Conservation (phyloP, 2,329 filamentous ascomycete species). For the Talaromyces sp. region DNA sequence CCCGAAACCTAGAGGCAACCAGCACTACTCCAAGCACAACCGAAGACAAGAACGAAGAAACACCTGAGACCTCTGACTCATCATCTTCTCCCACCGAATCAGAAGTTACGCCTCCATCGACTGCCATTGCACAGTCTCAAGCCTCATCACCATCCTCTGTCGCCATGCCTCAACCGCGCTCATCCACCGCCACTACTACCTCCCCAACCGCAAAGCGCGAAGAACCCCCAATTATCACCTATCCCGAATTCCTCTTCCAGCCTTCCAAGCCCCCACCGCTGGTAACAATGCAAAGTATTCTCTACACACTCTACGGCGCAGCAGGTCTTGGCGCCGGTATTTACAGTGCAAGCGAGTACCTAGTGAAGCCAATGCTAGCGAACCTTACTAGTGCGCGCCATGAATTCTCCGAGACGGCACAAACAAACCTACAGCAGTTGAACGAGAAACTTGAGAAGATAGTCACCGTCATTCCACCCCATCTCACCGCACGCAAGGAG, state of each 20-base stretch:
- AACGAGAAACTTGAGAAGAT: slow-evolving; percentile 58
- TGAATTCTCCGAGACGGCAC: slow-evolving; percentile 57
- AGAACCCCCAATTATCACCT: slow-evolving; percentile 65
- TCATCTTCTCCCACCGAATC: slow-evolving; percentile 1
- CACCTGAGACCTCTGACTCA: slow-evolving; percentile 5
- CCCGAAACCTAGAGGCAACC: slow-evolving; percentile 35
- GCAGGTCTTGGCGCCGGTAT: slow-evolving; percentile 58
- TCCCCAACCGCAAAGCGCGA: slow-evolving; percentile 39
- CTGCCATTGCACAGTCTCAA: background rate
- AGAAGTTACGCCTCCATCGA: slow-evolving; percentile 11
- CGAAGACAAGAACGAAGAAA: slow-evolving; percentile 17
- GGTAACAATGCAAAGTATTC: slow-evolving; percentile 59
- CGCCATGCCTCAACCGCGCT: slow-evolving; percentile 19
- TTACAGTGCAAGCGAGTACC: slow-evolving; percentile 62
- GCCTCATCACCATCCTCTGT: slow-evolving; percentile 11
- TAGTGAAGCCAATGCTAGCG: slow-evolving; percentile 61
- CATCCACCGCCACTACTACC: slow-evolving; percentile 17
- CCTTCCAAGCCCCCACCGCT: slow-evolving; percentile 62
- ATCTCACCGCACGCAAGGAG: slow-evolving; percentile 30
- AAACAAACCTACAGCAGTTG: slow-evolving; percentile 55
- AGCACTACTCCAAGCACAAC: slow-evolving; percentile 15
- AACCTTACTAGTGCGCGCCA: slow-evolving; percentile 59
- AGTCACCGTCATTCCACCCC: slow-evolving; percentile 56
- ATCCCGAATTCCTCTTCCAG: slow-evolving; percentile 66
- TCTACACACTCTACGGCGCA: slow-evolving; percentile 60